Percentiles rank a stretch among this genome's conserved stretches.
Evolutionary conservation across 495 filamentous ascomycete genomes (phyloP).

Genomic region (Penicillium odoratum): DNA sequence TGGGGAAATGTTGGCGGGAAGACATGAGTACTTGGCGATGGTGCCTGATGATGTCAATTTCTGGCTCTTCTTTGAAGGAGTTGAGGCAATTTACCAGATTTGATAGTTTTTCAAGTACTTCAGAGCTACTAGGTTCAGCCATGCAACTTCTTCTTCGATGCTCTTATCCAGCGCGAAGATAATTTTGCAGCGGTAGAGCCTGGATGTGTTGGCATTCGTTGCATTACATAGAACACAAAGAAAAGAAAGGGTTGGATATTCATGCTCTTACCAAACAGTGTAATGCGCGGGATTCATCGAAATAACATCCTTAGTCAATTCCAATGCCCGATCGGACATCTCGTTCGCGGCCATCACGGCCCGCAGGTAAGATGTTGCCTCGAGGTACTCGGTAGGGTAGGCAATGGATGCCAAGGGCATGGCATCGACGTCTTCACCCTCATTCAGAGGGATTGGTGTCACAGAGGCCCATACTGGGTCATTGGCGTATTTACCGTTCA

Average conservation of each 20-base stretch:
- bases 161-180: conserved; percentile 66
- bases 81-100: conserved; percentile 63
- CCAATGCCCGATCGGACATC: conserved; percentile 71
- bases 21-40: conserved; percentile 83
- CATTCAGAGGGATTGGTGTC: conserved; percentile 77
- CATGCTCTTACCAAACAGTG: conserved; percentile 74
- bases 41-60: conserved; percentile 55
- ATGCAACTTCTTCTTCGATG: conserved; percentile 71
- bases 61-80: not conserved
- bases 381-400: conserved; percentile 81
- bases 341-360: conserved; percentile 91
- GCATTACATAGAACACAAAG: not conserved
- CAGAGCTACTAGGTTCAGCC: conserved; percentile 80
- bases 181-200: conserved; percentile 83
- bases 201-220: conserved; percentile 24
- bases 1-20: conserved; percentile 55
- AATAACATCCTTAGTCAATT: conserved; percentile 88
- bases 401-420: conserved; percentile 82
- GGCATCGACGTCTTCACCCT: conserved; percentile 58
- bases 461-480: conserved; percentile 84
- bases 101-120: conserved; percentile 95
- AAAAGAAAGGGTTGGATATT: not conserved
- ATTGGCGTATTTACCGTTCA: conserved; percentile 55
- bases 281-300: conserved; percentile 94
- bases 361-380: conserved; percentile 86